Conservation (phyloP, 805 yeast species). For the Kazachstania kunashirensis region DNA sequence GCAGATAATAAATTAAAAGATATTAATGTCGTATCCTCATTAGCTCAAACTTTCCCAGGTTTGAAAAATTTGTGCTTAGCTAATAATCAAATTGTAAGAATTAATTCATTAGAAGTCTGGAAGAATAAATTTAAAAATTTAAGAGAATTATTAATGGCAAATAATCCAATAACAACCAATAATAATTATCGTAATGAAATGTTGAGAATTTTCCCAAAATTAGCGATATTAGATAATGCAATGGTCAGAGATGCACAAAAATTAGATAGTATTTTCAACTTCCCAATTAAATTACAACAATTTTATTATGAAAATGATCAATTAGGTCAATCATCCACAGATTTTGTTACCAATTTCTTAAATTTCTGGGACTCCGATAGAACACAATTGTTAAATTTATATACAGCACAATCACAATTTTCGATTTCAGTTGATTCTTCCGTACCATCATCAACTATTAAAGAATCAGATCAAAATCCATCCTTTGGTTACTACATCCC, state of each 20-base stretch:
- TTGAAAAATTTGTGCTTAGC: slow-evolving; percentile 73
- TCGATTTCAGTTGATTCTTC: slow-evolving; percentile 68
- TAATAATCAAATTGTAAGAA: slow-evolving; percentile 54
- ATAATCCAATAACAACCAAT: slow-evolving; percentile 58
- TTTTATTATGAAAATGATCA: slow-evolving; percentile 76
- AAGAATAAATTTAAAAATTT: slow-evolving; percentile 61
- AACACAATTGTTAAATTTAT: slow-evolving; percentile 55
- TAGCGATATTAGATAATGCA: slow-evolving; percentile 69
- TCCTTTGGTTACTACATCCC: slow-evolving; percentile 62
- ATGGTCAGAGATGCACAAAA: slow-evolving; percentile 65
- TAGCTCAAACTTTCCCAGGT: slow-evolving; percentile 66
- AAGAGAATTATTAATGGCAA: slow-evolving; percentile 66
- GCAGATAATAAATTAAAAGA: slow-evolving; percentile 59
- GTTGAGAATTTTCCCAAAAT: slow-evolving; percentile 65
- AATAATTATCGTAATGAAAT: slow-evolving; percentile 50
- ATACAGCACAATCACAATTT: slow-evolving; percentile 77
- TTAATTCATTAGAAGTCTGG: slow-evolving; percentile 62
- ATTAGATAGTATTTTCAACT: slow-evolving; percentile 39
- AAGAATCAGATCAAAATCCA: slow-evolving; percentile 28
- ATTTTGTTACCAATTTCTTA: slow-evolving; percentile 65
- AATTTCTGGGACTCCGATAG: slow-evolving; percentile 78
- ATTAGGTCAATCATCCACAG: slow-evolving; percentile 61
- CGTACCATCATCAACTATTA: slow-evolving; percentile 42
- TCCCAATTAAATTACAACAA: slow-evolving; percentile 48
- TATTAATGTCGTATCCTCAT: slow-evolving; percentile 45